Percentiles rank a stretch among this genome's conserved stretches.
Conservation (phyloP, 805 yeast species). For the Candida insectorum region DNA sequence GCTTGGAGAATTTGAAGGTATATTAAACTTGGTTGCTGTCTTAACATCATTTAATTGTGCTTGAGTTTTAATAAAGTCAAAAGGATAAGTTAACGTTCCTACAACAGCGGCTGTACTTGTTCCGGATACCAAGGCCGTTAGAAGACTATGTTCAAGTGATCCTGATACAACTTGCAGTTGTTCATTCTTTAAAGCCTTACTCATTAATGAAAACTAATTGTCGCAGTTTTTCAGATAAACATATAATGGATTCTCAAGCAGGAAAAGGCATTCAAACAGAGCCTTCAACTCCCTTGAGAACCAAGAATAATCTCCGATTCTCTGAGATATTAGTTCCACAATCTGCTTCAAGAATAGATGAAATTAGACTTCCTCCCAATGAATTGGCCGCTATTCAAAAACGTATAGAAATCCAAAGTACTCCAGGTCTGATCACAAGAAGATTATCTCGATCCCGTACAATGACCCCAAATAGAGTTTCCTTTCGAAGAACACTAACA, state of each 20-base stretch:
- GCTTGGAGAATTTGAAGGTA: slow-evolving; percentile 30
- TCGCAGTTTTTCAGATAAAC: neutral
- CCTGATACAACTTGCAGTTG: too few relatives aligned
- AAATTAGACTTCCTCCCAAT: slow-evolving; percentile 5
- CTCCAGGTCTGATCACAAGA: too few relatives aligned
- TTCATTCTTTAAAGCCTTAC: too few relatives aligned
- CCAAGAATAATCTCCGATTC: neutral
- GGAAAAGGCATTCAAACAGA: slow-evolving; percentile 11
- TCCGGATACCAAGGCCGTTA: slow-evolving; percentile 60
- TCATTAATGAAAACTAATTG: neutral
- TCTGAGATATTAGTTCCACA: slow-evolving; percentile 3
- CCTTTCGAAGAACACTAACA: too few relatives aligned
- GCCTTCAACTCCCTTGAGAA: slow-evolving; percentile 18
- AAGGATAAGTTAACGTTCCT: slow-evolving; percentile 65
- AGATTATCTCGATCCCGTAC: too few relatives aligned
- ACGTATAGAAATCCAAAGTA: too few relatives aligned
- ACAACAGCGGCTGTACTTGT: slow-evolving; percentile 61
- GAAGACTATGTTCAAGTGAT: slow-evolving; percentile 30
- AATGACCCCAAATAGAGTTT: too few relatives aligned
- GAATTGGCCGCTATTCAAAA: slow-evolving; percentile 4
- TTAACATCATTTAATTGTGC: slow-evolving; percentile 49
- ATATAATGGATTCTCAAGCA: too few relatives aligned
- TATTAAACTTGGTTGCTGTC: slow-evolving; percentile 29
- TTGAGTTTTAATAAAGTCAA: slow-evolving; percentile 66
- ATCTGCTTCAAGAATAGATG: slow-evolving; percentile 9